Evolutionary conservation across 2,329 filamentous ascomycete genomes (phyloP).

Genomic region (Paecilomyces fulvus): DNA sequence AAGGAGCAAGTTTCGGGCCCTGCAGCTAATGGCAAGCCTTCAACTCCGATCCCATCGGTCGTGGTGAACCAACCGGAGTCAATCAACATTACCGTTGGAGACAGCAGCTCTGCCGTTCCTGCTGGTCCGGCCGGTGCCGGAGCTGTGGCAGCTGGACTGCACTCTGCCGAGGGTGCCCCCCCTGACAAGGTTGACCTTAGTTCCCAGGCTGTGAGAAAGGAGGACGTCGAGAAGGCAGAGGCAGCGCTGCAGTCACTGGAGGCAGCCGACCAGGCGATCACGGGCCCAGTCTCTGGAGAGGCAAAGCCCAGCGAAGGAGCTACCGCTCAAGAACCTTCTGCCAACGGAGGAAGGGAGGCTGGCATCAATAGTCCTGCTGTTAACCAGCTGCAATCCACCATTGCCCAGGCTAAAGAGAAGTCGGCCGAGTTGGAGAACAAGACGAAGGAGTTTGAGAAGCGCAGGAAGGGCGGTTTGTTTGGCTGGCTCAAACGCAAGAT

Average conservation of each 20-base stretch:
- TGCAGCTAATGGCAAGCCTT: neutral
- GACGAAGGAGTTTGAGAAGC: neutral
- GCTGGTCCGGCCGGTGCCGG: neutral
- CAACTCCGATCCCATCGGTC: neutral
- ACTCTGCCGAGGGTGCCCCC: neutral
- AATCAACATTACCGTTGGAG: neutral
- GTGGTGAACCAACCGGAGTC: neutral
- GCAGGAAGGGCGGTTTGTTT: conserved; percentile 6
- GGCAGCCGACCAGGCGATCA: neutral
- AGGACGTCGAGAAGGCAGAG: neutral
- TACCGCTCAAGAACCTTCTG: neutral
- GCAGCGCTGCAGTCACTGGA: neutral
- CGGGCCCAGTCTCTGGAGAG: neutral
- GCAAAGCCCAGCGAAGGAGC: neutral
- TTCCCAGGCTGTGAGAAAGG: neutral
- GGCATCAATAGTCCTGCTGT: neutral
- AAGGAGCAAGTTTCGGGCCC: conserved; percentile 1
- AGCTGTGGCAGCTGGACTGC: neutral
- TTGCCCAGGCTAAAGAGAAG: neutral
- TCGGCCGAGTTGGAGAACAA: conserved; percentile 1
- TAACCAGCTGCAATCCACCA: neutral
- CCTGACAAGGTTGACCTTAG: neutral
- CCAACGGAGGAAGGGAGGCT: neutral
- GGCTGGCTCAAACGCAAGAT: conserved; percentile 9
- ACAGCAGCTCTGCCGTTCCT: neutral